These are phyloP conservation scores for Zanthoxylum bungeanum DNA, from an alignment of 345 rosid species.

Conservation along the genomic window DNA sequence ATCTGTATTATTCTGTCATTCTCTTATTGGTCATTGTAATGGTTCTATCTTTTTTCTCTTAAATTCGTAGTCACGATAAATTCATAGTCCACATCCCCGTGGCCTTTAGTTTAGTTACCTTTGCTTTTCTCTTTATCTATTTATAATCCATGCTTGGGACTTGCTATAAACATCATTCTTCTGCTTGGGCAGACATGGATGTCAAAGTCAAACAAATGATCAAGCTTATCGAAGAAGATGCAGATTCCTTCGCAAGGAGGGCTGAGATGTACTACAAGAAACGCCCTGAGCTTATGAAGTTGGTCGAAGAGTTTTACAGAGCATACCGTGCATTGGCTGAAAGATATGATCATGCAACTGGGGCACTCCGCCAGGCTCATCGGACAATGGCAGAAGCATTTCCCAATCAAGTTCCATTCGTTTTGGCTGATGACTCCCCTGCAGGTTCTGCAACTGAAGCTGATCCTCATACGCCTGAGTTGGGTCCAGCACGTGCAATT, in stretches of 20 bases:
- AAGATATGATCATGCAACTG: conserved; percentile 96
- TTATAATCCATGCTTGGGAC: background rate
- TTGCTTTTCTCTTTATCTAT: background rate
- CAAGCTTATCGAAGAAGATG: conserved; percentile 96
- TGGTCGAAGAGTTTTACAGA: conserved; percentile 98
- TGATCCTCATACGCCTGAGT: conserved; percentile 80
- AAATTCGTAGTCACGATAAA: background rate
- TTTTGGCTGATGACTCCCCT: conserved; percentile 63
- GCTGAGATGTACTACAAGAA: conserved; percentile 99
- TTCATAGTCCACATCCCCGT: background rate
- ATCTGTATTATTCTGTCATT: background rate
- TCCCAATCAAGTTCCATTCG: conserved; percentile 80
- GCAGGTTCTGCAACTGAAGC: conserved; percentile 39
- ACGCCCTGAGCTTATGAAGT: conserved; percentile 95
- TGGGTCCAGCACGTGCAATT: conserved; percentile 41
- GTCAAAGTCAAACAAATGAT: conserved; percentile 93
- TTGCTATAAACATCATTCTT: conserved; percentile 2
- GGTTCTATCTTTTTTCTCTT: background rate
- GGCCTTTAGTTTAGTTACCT: background rate
- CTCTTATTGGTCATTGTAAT: background rate
- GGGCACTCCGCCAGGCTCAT: conserved; percentile 89
- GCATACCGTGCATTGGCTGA: conserved; percentile 98
- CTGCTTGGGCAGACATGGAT: conserved; percentile 79
- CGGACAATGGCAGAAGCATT: conserved; percentile 89
- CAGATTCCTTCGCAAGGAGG: conserved; percentile 96